Conservation (phyloP, 2,329 filamentous ascomycete genomes). For the Coniella vitis region DNA sequence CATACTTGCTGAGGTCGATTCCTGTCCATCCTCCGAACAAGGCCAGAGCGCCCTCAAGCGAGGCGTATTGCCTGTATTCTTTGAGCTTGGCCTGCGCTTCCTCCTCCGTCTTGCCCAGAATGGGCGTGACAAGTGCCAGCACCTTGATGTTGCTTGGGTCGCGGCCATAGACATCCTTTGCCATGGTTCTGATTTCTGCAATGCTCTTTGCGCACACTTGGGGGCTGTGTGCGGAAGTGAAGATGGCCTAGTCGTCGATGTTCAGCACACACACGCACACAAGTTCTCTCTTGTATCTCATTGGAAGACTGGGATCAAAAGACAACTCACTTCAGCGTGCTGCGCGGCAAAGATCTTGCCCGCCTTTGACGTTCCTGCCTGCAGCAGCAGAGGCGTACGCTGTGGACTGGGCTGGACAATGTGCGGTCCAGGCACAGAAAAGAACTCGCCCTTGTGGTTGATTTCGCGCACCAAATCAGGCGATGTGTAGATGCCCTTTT, state of each 20-base stretch:
- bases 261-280: no score
- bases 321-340: background rate
- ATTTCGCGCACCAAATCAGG: slow-evolving; percentile 54
- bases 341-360: slow-evolving; percentile 40
- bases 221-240: slow-evolving; percentile 60
- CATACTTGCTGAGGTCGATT: slow-evolving; percentile 36
- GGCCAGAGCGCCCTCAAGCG: slow-evolving; percentile 56
- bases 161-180: slow-evolving; percentile 44
- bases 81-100: slow-evolving; percentile 58
- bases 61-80: slow-evolving; percentile 55
- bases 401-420: slow-evolving; percentile 61
- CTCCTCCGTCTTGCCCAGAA: slow-evolving; percentile 58
- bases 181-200: slow-evolving; percentile 53
- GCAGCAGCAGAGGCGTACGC: slow-evolving; percentile 60
- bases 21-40: slow-evolving; percentile 71
- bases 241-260: slow-evolving; percentile 48
- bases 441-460: slow-evolving; percentile 53
- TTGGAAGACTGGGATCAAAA: no score
- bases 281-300: no score
- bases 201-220: slow-evolving; percentile 54
- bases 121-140: slow-evolving; percentile 57
- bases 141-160: slow-evolving; percentile 59
- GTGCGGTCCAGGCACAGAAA: slow-evolving; percentile 49
- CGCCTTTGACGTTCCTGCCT: slow-evolving; percentile 61
- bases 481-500: slow-evolving; percentile 49